These are phyloP conservation scores for Gynostemma pentaphyllum DNA, from an alignment of 306 rosid genomes.

Conservation along the genomic window DNA sequence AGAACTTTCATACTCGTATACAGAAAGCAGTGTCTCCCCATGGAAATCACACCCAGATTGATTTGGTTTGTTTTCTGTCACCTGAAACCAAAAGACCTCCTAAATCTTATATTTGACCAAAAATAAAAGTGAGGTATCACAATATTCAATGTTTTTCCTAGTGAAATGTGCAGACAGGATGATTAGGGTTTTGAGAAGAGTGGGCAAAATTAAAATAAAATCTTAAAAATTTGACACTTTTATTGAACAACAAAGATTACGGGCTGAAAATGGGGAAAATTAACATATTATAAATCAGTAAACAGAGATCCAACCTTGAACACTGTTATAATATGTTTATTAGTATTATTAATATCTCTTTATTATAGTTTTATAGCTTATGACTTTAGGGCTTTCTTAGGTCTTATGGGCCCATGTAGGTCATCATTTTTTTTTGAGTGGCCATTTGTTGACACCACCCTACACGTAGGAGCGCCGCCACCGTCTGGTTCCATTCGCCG, in stretches of 20 bases:
- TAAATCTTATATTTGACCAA: not conserved
- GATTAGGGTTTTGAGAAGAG: not conserved
- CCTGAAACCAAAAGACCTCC: slow-evolving; percentile 30
- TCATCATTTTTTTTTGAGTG: too few species aligned
- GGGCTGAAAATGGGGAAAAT: not conserved
- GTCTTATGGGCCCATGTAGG: too few species aligned
- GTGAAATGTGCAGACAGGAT: not conserved
- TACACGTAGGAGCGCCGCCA: too few species aligned
- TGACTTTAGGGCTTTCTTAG: too few species aligned
- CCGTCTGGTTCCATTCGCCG: too few species aligned
- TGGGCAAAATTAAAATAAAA: not conserved
- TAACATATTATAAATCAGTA: not conserved
- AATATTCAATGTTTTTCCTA: not conserved
- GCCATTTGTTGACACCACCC: too few species aligned
- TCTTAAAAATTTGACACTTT: not conserved
- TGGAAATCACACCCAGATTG: slow-evolving; percentile 38
- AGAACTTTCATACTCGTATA: slow-evolving; percentile 36
- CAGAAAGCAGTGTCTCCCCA: slow-evolving; percentile 29
- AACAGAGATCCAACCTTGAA: not conserved
- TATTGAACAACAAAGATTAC: not conserved
- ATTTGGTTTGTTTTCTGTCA: slow-evolving; percentile 29
- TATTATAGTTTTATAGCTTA: too few species aligned
- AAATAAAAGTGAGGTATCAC: not conserved
- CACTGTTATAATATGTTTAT: not conserved
- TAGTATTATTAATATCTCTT: too few species aligned